These are phyloP conservation scores for Micractinium sp. DNA, from an alignment of 139 green algal genomes.

Conservation along the genomic window DNA sequence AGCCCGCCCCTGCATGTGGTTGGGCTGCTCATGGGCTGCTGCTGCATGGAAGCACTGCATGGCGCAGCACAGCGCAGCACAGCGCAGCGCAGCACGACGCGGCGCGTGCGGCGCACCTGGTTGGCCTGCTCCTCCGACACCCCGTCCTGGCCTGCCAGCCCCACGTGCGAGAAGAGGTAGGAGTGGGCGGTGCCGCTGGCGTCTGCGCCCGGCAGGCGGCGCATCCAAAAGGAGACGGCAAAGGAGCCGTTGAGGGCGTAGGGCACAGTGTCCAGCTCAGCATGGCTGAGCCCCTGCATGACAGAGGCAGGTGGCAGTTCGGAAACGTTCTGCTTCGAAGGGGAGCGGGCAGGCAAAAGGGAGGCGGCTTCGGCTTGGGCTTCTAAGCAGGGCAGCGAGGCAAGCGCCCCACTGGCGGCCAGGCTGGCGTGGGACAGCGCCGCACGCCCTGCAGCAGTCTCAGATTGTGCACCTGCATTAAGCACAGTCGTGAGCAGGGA, in stretches of 20 bases:
- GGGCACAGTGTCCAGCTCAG: conserved; percentile 45
- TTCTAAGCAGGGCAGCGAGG: not conserved
- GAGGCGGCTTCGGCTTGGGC: not conserved
- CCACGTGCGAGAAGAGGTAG: conserved; percentile 44
- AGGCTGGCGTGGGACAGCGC: too few relatives aligned
- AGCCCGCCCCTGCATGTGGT: too few relatives aligned
- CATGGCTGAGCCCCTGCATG: not conserved
- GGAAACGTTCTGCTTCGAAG: not conserved
- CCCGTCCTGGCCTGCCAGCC: not conserved
- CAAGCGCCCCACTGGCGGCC: too few relatives aligned
- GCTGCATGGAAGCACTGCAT: too few relatives aligned
- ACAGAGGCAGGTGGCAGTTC: not conserved
- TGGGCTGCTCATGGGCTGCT: too few relatives aligned
- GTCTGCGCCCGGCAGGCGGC: conserved; percentile 11
- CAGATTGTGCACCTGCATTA: not conserved
- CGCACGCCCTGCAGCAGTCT: too few relatives aligned
- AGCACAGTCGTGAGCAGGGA: too few relatives aligned
- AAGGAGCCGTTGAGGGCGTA: conserved; percentile 59
- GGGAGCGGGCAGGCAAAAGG: not conserved
- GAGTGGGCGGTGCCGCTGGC: conserved; percentile 8
- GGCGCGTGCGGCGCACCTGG: too few relatives aligned
- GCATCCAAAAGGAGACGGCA: conserved; percentile 69
- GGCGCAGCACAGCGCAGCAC: too few relatives aligned
- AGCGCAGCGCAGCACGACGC: too few relatives aligned
- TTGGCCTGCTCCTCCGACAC: too few relatives aligned